A percentile compares a stretch with the other conserved stretches of the same genome.
Evolutionary conservation across 164 flowering plant genomes (phyloP).

Genomic region (Litsea cubeba): DNA sequence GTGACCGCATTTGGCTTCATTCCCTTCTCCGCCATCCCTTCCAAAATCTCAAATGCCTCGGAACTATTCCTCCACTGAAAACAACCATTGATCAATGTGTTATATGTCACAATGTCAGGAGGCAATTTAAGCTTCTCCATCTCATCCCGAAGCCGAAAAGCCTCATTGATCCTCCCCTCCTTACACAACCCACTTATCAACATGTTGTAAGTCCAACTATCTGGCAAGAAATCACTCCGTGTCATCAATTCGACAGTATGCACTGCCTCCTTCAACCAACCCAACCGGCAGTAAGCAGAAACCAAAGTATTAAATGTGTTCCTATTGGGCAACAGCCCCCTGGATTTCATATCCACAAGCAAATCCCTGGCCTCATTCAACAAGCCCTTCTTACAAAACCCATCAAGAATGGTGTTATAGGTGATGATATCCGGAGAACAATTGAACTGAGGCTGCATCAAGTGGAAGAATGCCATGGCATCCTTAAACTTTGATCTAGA

Average conservation of each 20-base stretch:
- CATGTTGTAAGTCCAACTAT: conserved; percentile 77
- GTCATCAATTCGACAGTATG: conserved; percentile 63
- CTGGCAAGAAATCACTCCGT: conserved; percentile 43
- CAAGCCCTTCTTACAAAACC: conserved; percentile 54
- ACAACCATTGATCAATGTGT: conserved; percentile 74
- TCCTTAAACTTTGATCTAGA: conserved; percentile 43
- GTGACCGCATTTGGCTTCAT: conserved; percentile 44
- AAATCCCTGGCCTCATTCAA: conserved; percentile 54
- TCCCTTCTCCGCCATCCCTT: conserved; percentile 60
- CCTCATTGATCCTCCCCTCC: conserved; percentile 59
- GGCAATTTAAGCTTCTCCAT: conserved; percentile 58
- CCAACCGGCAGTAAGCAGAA: conserved; percentile 63
- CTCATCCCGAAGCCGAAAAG: conserved; percentile 48
- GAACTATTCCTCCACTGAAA: conserved; percentile 29
- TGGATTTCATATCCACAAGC: conserved; percentile 59
- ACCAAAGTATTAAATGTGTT: conserved; percentile 70
- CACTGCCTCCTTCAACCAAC: conserved; percentile 66
- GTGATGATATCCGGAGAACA: conserved; percentile 63
- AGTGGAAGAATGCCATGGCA: conserved; percentile 39
- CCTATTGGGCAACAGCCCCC: conserved; percentile 57
- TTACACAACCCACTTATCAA: conserved; percentile 62
- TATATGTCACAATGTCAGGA: conserved; percentile 77
- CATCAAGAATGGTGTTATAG: conserved; percentile 65
- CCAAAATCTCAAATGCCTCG: conserved; percentile 47
- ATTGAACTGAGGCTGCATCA: conserved; percentile 37